Conservation (phyloP, 495 filamentous ascomycete genomes). For the Podospora bellae-mahoneyi region DNA sequence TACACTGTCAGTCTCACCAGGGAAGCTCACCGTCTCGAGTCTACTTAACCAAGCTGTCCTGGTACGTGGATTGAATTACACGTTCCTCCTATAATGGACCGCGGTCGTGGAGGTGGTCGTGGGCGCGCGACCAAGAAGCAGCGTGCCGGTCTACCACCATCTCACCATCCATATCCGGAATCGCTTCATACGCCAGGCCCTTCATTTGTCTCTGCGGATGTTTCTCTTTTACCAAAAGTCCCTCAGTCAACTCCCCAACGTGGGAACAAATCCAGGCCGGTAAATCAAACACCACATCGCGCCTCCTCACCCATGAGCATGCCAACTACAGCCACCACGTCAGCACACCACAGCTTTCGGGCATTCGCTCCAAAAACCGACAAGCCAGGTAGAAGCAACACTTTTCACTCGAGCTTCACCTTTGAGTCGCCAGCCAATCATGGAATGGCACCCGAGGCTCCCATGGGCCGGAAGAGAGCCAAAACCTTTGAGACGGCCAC, state of each 20-base stretch:
- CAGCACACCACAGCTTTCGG: conserved; percentile 6
- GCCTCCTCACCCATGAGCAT: conserved; percentile 25
- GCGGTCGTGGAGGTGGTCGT: conserved; percentile 29
- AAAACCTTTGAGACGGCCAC: conserved; percentile 36
- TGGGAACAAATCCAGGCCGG: conserved; percentile 19
- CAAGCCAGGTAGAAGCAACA: conserved; percentile 25
- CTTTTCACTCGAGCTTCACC: conserved; percentile 27
- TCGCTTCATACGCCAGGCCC: conserved; percentile 7
- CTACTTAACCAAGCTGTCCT: conserved; percentile 5
- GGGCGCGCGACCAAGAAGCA: conserved; percentile 33
- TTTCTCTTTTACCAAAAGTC: conserved; percentile 4
- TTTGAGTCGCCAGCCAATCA: conserved; percentile 30
- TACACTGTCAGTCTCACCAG: conserved; percentile 1
- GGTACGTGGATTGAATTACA: conserved; percentile 25
- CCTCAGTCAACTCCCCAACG: conserved; percentile 20
- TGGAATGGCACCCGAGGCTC: conserved; percentile 22
- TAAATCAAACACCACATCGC: conserved; percentile 19
- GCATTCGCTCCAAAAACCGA: background rate
- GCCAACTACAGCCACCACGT: conserved; percentile 18
- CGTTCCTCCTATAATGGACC: conserved; percentile 23
- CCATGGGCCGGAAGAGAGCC: conserved; percentile 31
- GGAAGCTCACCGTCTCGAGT: conserved; percentile 11
- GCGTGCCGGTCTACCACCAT: conserved; percentile 26
- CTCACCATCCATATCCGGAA: conserved; percentile 15
- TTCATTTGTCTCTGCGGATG: conserved; percentile 6